Evolutionary conservation across 202 grass and related monocot genomes (phyloP), one percentile per base, ranked within the genome.

Genomic region (Panicum hallii): DNA sequence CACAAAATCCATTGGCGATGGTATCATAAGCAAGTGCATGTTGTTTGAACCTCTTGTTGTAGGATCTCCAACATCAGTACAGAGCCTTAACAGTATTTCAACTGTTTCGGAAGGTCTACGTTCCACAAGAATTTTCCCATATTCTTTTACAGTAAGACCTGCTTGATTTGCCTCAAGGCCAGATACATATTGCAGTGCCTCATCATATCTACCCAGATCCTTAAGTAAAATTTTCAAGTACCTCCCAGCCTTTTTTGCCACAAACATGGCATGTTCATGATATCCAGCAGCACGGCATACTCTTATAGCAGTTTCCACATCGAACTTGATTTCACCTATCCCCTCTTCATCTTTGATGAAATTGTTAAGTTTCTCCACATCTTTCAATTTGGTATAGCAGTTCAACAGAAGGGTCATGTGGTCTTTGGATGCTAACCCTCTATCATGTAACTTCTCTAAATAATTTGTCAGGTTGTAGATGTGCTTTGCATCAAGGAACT

Each of bases 261-360:
- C 92, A 87, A 97, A 99, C 90, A 99, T 90, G 44, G 97, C 97
- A 58, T 99, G 94, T 58, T 99, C 97, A 88, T 97, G 97, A 87
- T 99, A 99, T 86, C 97, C 93, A 75, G 90, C 97, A 63, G 92
- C 87, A 72, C 93, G 91, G 11, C 97, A 99, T 60, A 97, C 97
- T 86, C 94, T 97, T 85, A 97, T 97, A 22, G 97, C 97, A 91
- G 97, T 99, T 80, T 99, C 97, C 84, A 97, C 97, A 86, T 99
- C 93, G 89, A 99, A 99, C 80, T 99, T 99, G 54, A 91, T 94
- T 45, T 99, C 97, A 57, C 93, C 93, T 34, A 84, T 55, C 76
- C 86, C 88, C 78, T 97, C 93, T 90, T 91, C 97, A 86, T 99
- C 93, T 85, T 97, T 93, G 80, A 99, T 91, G 22, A 88, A 91